Evolutionary conservation across 495 filamentous ascomycete species (phyloP).

Genomic region (Neurospora tetrasperma): DNA sequence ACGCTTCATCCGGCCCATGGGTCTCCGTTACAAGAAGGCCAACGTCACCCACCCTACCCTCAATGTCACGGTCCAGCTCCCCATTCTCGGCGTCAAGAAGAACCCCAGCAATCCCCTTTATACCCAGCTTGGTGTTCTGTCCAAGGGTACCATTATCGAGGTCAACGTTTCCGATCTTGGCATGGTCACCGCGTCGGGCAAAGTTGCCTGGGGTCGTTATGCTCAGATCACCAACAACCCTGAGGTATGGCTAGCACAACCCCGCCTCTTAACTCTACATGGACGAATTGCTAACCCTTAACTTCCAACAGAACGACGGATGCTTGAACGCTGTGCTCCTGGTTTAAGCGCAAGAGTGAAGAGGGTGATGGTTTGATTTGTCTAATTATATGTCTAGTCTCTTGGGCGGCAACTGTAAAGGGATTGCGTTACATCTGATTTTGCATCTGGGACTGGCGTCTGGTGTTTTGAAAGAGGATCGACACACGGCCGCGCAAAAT

Average conservation of each 20-base stretch:
- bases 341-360: conserved; percentile 17
- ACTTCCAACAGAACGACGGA: conserved; percentile 25
- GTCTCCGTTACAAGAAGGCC: conserved; percentile 84
- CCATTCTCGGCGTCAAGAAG: conserved; percentile 94
- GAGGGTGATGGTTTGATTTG: neutral
- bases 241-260: conserved; percentile 32
- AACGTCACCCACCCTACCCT: conserved; percentile 65
- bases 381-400: neutral
- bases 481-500: conserved; percentile 2
- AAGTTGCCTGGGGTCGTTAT: conserved; percentile 79
- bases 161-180: conserved; percentile 93
- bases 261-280: neutral
- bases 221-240: conserved; percentile 62
- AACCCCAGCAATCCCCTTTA: conserved; percentile 90
- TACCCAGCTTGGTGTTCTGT: conserved; percentile 88
- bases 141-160: conserved; percentile 90
- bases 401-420: neutral
- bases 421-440: neutral
- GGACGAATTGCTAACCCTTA: neutral
- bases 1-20: conserved; percentile 54
- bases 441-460: conserved; percentile 18
- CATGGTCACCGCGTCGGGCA: conserved; percentile 83
- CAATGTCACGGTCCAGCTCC: conserved; percentile 61
- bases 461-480: conserved; percentile 18
- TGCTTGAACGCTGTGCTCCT: conserved; percentile 36